Evolutionary conservation across 2,329 filamentous ascomycete species (phyloP), one percentile per base, ranked within the genome.

Genomic region (Hirsutella minnesotensis): DNA sequence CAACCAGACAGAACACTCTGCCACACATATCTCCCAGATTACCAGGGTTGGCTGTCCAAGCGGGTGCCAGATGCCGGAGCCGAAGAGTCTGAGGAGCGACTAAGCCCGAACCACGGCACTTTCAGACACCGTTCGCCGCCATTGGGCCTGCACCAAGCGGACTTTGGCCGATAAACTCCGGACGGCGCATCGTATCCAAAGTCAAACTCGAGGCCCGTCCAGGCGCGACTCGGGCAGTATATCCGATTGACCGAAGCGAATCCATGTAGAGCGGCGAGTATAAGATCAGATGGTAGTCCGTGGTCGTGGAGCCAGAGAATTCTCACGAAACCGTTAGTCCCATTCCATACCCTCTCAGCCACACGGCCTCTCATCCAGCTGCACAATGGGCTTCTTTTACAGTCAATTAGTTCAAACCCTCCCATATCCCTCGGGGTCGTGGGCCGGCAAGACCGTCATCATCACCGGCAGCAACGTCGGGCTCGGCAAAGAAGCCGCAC

Each of bases 401-500:
- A 39, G 43, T 24, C 41, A 43, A 24, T 30, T 42, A 3, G 7
- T 46, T 38, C 16, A 34, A 15, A 9, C 4, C 20, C 15, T 52
- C 33, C 50, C 53, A 19, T 52, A 52, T 44, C 56, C 56, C n/a
- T 45, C 39, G n/a, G 46, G 46, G 39, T 43, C 56, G 38, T 54
- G 47, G 48, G 48, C 51, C 5, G 57, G 56, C 22, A 55, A 62
- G 46, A 57, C 51, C 3, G 41, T 63, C 43, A 54, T 65, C 39
- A 48, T 67, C 40, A 65, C 62, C 3, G 63, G 62, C 30, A 53
- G 57, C 40, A 66, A 65, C 46, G 51, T 48, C 24, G 62, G 63
- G 7, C 49, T 65, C 3, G 62, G 63, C 9, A 51, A 58, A 20
- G 63, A 65, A 46, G 59, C 62, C 12, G 57, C 60, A 3, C 54